These are phyloP conservation scores for Candida neerlandica DNA, from an alignment of 1,139 yeast species.

Conservation along the genomic window DNA sequence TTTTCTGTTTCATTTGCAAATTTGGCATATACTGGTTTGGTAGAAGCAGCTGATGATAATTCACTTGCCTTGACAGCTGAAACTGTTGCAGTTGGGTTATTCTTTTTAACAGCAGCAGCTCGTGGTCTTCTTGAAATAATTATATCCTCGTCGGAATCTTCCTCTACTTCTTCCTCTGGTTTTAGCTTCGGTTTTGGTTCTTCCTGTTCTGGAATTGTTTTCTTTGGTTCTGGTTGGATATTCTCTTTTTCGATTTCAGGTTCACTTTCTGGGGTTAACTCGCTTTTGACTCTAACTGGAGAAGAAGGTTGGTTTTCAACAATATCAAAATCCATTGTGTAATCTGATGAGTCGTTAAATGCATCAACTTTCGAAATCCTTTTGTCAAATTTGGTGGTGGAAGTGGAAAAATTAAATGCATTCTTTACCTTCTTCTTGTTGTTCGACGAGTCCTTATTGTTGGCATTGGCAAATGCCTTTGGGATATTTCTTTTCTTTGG, in stretches of 20 bases:
- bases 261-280: constrained; percentile 15
- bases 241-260: constrained; percentile 19
- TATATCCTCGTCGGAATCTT: constrained; percentile 57
- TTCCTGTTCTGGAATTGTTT: neutral
- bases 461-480: constrained; percentile 15
- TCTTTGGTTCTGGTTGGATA: constrained; percentile 11
- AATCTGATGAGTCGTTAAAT: constrained; percentile 19
- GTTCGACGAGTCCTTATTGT: constrained; percentile 18
- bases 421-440: constrained; percentile 19
- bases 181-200: neutral
- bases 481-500: constrained; percentile 18
- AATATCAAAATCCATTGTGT: constrained; percentile 24
- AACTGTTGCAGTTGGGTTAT: constrained; percentile 24
- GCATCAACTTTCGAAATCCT: constrained; percentile 18
- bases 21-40: constrained; percentile 21
- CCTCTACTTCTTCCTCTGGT: constrained; percentile 19
- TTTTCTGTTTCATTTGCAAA: constrained; percentile 42
- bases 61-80: constrained; percentile 27
- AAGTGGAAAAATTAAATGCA: constrained; percentile 32
- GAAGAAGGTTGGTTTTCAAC: constrained; percentile 30
- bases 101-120: constrained; percentile 29
- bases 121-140: constrained; percentile 51
- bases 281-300: constrained; percentile 21
- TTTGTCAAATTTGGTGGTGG: constrained; percentile 16
- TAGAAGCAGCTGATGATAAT: constrained; percentile 26